Evolutionary conservation across 768 basidiomycete genomes (phyloP).

Genomic region (Lepiota venenata): DNA sequence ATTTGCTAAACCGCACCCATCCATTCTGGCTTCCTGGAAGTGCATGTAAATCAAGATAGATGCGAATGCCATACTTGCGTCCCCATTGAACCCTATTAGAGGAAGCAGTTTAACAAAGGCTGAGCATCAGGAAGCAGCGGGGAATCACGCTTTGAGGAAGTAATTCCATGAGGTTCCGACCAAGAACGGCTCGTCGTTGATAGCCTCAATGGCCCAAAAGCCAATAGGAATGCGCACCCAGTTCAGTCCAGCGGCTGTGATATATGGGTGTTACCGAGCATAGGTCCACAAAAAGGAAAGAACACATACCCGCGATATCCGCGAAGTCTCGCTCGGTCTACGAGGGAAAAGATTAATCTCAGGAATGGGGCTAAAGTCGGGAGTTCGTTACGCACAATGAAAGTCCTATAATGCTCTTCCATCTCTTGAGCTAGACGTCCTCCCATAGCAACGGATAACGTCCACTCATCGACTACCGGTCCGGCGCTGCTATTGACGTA

Average conservation of each 20-base stretch:
- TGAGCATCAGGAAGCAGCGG: slow-evolving; percentile 8
- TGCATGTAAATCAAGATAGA: slow-evolving; percentile 78
- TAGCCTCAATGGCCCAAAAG: slow-evolving; percentile 84
- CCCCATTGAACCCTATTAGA: slow-evolving; percentile 71
- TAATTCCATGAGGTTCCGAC: slow-evolving; percentile 71
- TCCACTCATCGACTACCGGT: slow-evolving; percentile 71
- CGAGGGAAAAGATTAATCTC: background rate
- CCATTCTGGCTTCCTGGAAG: slow-evolving; percentile 82
- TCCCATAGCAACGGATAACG: slow-evolving; percentile 64
- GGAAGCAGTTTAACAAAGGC: slow-evolving; percentile 16
- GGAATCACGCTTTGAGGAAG: slow-evolving; percentile 41
- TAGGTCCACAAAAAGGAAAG: background rate
- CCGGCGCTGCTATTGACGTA: slow-evolving; percentile 41
- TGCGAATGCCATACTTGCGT: slow-evolving; percentile 89
- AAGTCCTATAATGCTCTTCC: slow-evolving; percentile 77
- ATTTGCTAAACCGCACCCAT: slow-evolving; percentile 42
- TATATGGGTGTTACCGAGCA: slow-evolving; percentile 52
- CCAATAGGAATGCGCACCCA: slow-evolving; percentile 84
- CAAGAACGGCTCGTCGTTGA: slow-evolving; percentile 79
- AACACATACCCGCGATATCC: slow-evolving; percentile 29
- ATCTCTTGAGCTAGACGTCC: slow-evolving; percentile 62
- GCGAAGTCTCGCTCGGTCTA: slow-evolving; percentile 35
- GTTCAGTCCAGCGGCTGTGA: slow-evolving; percentile 72
- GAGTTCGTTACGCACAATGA: slow-evolving; percentile 11
- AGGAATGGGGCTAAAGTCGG: background rate